Evolutionary conservation across 176 grass and related monocot species (phyloP), one percentile per base, ranked within the genome.

Genomic region (Lolium rigidum): DNA sequence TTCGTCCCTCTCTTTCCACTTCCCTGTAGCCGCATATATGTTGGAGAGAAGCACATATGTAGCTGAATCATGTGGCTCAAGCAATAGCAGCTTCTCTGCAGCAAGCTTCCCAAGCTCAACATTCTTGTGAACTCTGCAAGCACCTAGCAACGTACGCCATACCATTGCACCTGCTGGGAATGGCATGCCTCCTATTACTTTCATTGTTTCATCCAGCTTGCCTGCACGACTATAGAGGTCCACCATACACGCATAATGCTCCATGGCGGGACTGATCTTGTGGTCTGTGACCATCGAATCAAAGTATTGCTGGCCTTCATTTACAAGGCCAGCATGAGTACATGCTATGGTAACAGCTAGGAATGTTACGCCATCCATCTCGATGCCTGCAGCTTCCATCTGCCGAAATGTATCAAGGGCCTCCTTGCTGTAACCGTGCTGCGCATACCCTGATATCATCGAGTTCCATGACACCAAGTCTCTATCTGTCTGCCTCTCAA

Each of bases 181-280:
- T 3, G 88, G 84, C 90, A 91, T 95, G 24, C 31, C 39, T 50
- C 69, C 65, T 48, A 93, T 89, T 48, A 95, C 58, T 54, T 12
- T 78, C 35, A 88, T 80, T 39, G 90, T 59, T 88, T 93, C 78
- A 84, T 89, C 86, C 52, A 98, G 83, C 86, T 83, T 94, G 65
- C 91, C 89, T 5, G 95, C 86, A 49, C 91, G 95, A 67, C 90
- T 88, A 76, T 94, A 94, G 41, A 97, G 89, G 87, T 90, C 87
- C 66, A 97, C 89, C 91, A 97, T 93, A 82, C 95, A 97, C 9
- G 90, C 76, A 83, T 95, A 93, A 82, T 93, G 95, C 47, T 92
- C 85, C 82, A 93, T 88, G 51, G 75, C 90, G 54, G 90, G 92
- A 80, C 51, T 88, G 59, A 97, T 93, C 26, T 48, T 72, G 12